Percentiles rank a stretch among this genome's conserved stretches.
Evolutionary conservation across 305 asterid species (phyloP).

Genomic region (Rubia occidens): DNA sequence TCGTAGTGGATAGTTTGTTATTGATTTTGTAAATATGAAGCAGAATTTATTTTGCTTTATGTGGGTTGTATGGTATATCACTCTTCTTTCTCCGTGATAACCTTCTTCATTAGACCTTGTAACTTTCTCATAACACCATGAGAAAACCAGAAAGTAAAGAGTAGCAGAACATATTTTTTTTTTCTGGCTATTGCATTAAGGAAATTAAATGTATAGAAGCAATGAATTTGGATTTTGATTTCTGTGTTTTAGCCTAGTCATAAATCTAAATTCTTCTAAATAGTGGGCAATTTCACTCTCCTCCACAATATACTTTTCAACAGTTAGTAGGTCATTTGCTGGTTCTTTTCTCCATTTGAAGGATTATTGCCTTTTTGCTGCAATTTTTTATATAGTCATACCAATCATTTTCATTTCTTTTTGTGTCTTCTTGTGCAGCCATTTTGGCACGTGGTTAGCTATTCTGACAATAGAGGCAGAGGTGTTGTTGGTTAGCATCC

Average conservation of each 20-base stretch:
- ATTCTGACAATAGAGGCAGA: slow-evolving; percentile 56
- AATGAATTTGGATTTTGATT: background rate
- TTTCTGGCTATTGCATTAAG: background rate
- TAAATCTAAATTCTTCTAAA: no score
- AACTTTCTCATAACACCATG: background rate
- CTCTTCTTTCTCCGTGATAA: no score
- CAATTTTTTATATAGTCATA: background rate
- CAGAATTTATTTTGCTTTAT: no score
- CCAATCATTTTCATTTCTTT: background rate
- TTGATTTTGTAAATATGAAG: no score
- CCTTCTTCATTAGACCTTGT: no score
- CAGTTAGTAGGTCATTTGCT: background rate
- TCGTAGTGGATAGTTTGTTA: no score
- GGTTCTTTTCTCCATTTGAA: background rate
- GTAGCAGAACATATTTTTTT: background rate
- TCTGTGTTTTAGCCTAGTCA: background rate
- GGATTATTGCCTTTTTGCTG: background rate
- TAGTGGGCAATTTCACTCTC: no score
- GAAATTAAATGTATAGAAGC: background rate
- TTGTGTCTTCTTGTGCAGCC: slow-evolving; percentile 51
- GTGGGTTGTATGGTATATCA: no score
- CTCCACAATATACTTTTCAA: no score
- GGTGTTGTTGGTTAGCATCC: slow-evolving; percentile 88
- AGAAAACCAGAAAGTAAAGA: background rate
- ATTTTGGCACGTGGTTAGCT: slow-evolving; percentile 73